phyloP scores from a whole-genome alignment of 352 stramenopile species.

The Pythium periplocum region DNA sequence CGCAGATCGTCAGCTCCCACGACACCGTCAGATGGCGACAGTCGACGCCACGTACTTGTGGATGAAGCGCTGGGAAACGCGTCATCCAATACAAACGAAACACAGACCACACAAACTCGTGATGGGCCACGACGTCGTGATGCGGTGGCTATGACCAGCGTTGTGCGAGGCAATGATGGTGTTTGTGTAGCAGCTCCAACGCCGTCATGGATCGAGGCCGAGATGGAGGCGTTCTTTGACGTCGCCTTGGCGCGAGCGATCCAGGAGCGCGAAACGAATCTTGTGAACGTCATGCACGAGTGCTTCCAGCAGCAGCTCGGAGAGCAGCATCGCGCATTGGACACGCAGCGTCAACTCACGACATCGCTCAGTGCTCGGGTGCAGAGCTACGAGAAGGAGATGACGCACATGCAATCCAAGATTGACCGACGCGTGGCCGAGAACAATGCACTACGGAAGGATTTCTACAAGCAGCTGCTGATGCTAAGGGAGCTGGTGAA shows the following conservation, averaged over 20 bases:
- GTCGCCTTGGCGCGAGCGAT: slow-evolving; percentile 31
- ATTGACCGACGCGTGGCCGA: slow-evolving; percentile 58
- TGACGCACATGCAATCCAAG: slow-evolving; percentile 38
- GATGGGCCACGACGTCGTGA: no score
- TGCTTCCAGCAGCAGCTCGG: slow-evolving; percentile 42
- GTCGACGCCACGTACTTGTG: no score
- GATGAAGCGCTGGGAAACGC: no score
- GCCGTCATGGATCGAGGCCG: slow-evolving; percentile 8
- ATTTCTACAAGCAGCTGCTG: slow-evolving; percentile 68
- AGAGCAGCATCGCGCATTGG: slow-evolving; percentile 17
- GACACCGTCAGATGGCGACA: no score
- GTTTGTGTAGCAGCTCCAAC: background rate
- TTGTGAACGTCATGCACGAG: slow-evolving; percentile 58
- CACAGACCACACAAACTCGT: no score
- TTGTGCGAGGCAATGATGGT: no score
- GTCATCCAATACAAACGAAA: no score
- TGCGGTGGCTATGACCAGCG: no score
- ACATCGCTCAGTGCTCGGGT: slow-evolving; percentile 16
- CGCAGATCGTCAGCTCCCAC: no score
- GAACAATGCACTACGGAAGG: slow-evolving; percentile 60
- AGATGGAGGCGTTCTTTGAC: slow-evolving; percentile 47
- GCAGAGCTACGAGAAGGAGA: slow-evolving; percentile 23
- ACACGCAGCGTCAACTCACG: slow-evolving; percentile 15
- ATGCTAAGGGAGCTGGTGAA: slow-evolving; percentile 65
- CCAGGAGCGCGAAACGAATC: slow-evolving; percentile 43